Evolutionary conservation across 805 yeast species (phyloP).

Genomic region (Saturnispora zaruensis): DNA sequence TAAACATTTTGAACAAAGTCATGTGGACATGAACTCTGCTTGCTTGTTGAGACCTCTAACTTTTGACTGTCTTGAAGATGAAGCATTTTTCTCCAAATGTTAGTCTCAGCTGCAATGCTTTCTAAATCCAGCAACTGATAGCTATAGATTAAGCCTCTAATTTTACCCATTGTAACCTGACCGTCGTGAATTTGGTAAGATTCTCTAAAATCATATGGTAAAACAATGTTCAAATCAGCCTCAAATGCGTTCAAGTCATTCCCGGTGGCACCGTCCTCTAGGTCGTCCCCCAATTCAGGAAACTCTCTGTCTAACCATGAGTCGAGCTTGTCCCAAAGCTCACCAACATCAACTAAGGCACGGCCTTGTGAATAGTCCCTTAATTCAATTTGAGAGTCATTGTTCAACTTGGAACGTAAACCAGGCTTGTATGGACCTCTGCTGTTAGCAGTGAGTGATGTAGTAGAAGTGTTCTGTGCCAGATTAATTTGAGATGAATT

Average conservation of each 20-base stretch:
- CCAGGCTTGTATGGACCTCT: slow-evolving; percentile 34
- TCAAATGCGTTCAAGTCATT: slow-evolving; percentile 79
- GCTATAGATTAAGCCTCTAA: slow-evolving; percentile 75
- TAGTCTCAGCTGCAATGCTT: slow-evolving; percentile 70
- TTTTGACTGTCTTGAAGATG: slow-evolving; percentile 15
- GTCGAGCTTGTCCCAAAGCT: slow-evolving; percentile 86
- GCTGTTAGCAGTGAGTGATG: slow-evolving; percentile 17
- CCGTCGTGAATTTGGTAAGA: slow-evolving; percentile 84
- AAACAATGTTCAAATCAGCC: slow-evolving; percentile 59
- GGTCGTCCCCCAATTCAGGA: slow-evolving; percentile 72
- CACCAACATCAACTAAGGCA: slow-evolving; percentile 54
- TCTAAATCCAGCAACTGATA: slow-evolving; percentile 73
- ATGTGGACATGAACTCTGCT: slow-evolving; percentile 67
- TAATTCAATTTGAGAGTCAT: slow-evolving; percentile 49
- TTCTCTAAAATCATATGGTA: slow-evolving; percentile 79
- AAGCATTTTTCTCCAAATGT: slow-evolving; percentile 72
- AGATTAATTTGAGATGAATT: slow-evolving; percentile 23
- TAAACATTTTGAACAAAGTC: slow-evolving; percentile 63
- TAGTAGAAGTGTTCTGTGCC: slow-evolving; percentile 25
- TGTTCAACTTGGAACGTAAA: slow-evolving; percentile 32
- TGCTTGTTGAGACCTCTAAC: slow-evolving; percentile 14
- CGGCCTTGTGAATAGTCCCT: slow-evolving; percentile 37
- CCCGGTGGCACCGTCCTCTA: slow-evolving; percentile 70
- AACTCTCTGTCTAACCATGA: slow-evolving; percentile 71
- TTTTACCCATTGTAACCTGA: slow-evolving; percentile 69